Conservation (phyloP, 192 early-diverging fungal species). For the Coemansia sp. region DNA sequence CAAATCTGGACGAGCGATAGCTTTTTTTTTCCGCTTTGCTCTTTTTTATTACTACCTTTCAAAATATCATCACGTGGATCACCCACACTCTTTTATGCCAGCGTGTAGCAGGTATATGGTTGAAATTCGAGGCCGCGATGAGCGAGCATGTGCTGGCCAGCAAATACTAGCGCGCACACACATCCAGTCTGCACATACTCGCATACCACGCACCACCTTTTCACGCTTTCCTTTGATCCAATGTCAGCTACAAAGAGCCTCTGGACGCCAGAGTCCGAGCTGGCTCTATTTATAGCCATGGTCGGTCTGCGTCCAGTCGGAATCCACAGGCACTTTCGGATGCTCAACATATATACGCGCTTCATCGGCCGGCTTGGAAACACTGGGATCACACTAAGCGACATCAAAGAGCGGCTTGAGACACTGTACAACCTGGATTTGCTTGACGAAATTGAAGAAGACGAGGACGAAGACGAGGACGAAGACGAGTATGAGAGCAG, state of each 20-base stretch:
- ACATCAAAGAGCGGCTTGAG: conserved; percentile 27
- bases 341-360: conserved; percentile 46
- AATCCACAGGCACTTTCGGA: conserved; percentile 45
- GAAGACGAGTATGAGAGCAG: conserved; percentile 1
- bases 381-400: conserved; percentile 15
- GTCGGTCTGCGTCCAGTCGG: conserved; percentile 45
- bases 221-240: background rate
- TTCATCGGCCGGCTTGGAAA: conserved; percentile 22
- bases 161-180: too few species aligned
- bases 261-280: conserved; percentile 41
- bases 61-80: too few species aligned
- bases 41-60: too few species aligned
- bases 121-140: too few species aligned
- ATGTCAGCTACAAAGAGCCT: conserved; percentile 1
- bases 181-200: too few species aligned
- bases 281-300: conserved; percentile 44
- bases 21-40: too few species aligned
- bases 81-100: too few species aligned
- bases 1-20: too few species aligned
- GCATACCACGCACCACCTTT: background rate
- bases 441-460: conserved; percentile 37
- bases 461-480: conserved; percentile 33
- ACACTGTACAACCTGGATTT: conserved; percentile 31
- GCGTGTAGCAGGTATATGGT: too few species aligned
- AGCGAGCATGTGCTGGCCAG: too few species aligned